These are phyloP conservation scores for Coniochaeta sp. DNA, from an alignment of 2,329 filamentous ascomycete species.

Conservation along the genomic window DNA sequence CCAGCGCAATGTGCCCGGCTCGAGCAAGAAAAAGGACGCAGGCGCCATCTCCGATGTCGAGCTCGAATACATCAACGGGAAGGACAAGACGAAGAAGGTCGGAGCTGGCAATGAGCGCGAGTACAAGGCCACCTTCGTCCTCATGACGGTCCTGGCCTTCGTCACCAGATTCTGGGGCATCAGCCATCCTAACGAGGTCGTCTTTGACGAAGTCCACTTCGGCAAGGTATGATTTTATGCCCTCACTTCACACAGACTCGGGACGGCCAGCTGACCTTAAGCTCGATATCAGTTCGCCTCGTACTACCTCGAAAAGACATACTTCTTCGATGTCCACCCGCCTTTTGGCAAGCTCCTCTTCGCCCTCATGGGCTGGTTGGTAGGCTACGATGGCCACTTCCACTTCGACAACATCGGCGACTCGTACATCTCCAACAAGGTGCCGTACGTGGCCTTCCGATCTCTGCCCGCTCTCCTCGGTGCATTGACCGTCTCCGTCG, in stretches of 20 bases:
- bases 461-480: slow-evolving; percentile 88
- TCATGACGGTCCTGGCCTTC: slow-evolving; percentile 82
- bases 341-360: slow-evolving; percentile 98
- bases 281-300: slow-evolving; percentile 53
- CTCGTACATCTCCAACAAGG: slow-evolving; percentile 94
- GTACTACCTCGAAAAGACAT: slow-evolving; percentile 89
- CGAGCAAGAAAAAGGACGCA: slow-evolving; percentile 40
- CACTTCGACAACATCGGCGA: slow-evolving; percentile 99
- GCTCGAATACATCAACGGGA: slow-evolving; percentile 22
- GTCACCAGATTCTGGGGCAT: slow-evolving; percentile 94
- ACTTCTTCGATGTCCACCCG: slow-evolving; percentile 99
- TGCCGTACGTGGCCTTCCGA: slow-evolving; percentile 94
- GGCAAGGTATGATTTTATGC: slow-evolving; percentile 74
- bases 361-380: slow-evolving; percentile 92
- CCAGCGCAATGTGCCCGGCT: slow-evolving; percentile 46
- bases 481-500: slow-evolving; percentile 85
- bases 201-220: slow-evolving; percentile 99
- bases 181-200: slow-evolving; percentile 89
- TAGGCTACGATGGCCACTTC: slow-evolving; percentile 95
- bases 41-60: slow-evolving; percentile 35
- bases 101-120: slow-evolving; percentile 57
- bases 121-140: slow-evolving; percentile 68
- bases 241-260: not conserved
- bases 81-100: slow-evolving; percentile 35
- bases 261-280: slow-evolving; percentile 10